Percentiles rank a stretch among this genome's conserved stretches.
Conservation (phyloP, 257 asterid genomes). For the Handroanthus guayacan region DNA sequence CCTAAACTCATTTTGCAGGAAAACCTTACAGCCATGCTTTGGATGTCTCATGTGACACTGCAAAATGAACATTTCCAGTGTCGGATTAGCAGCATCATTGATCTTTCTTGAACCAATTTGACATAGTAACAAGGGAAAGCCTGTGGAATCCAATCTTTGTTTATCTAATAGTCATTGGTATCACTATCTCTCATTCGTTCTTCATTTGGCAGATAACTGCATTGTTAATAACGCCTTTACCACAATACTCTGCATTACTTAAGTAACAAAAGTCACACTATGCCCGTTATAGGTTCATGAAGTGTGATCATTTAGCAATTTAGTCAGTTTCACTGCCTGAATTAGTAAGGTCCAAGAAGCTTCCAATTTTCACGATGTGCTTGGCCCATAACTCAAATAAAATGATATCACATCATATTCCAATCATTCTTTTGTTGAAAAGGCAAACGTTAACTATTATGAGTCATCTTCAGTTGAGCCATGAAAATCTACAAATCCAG, state of each 20-base stretch:
- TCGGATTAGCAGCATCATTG: background rate
- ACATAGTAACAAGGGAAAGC: conserved; percentile 11
- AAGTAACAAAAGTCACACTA: background rate
- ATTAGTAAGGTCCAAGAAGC: conserved; percentile 12
- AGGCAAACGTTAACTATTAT: background rate
- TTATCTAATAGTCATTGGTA: background rate
- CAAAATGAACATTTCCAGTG: background rate
- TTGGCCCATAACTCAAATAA: background rate
- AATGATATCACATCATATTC: background rate
- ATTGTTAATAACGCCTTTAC: conserved; percentile 6
- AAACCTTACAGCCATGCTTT: too few species aligned
- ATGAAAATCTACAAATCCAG: conserved; percentile 18
- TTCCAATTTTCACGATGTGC: background rate
- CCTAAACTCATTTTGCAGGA: too few species aligned
- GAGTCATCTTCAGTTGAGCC: conserved; percentile 12
- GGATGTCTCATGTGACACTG: too few species aligned
- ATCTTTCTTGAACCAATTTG: conserved; percentile 3
- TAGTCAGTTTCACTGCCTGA: conserved; percentile 1
- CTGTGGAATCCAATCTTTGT: background rate
- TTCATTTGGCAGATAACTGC: conserved; percentile 3
- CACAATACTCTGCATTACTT: background rate
- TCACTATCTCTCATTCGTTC: conserved; percentile 3
- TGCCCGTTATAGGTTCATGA: conserved; percentile 5
- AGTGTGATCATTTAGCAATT: background rate
- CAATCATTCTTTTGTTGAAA: conserved; percentile 3